Evolutionary conservation across 805 yeast species (phyloP), one percentile per base, ranked within the genome.

Genomic region (Monosporozyma aquatica): DNA sequence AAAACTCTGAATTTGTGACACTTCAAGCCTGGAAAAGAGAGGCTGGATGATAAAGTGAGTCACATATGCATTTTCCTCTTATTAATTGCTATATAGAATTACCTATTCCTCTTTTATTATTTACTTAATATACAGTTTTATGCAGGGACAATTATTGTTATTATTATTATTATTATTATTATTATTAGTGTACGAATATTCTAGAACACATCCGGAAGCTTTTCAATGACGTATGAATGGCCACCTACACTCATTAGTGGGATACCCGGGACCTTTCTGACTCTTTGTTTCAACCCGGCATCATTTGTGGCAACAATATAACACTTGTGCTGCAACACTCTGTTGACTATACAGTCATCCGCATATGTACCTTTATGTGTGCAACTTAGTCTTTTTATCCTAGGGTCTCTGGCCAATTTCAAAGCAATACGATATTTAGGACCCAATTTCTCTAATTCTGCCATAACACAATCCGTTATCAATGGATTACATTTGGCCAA

Each of bases 271-370:
- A 92, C 87, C 64, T 92, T 92, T 67, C 98, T 76, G 25, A 92
- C 76, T 63, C 98, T 75, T 57, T 96, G 79, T 61, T 92, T 92
- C 59, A 92, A 69, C 54, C 90, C 97, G 11, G 95, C 97, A 78
- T 92, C 98, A 61, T 90, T 92, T 1, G 97, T 90, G 38, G 98
- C 98, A 28, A 92, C 97, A 43, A 92, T 89, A 57, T 78, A 92
- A 65, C 98, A 92, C 61, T 92, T 92, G 67, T 92, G 97, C 58
- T 90, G 97, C 62, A 90, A 74, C 6, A 92, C 95, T 53, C 98
- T 73, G 60, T 83, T 80, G 14, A 92, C 97, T 7, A 92, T 61
- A 64, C 98, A 92, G 65, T 92, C 98, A 77, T 92, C 98, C 23
- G 98, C 98, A 69, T 92, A 92, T 0, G 96, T 90, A 24, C 98